Conservation (phyloP, 345 rosid genomes). For the Streptanthus diversifolius region DNA sequence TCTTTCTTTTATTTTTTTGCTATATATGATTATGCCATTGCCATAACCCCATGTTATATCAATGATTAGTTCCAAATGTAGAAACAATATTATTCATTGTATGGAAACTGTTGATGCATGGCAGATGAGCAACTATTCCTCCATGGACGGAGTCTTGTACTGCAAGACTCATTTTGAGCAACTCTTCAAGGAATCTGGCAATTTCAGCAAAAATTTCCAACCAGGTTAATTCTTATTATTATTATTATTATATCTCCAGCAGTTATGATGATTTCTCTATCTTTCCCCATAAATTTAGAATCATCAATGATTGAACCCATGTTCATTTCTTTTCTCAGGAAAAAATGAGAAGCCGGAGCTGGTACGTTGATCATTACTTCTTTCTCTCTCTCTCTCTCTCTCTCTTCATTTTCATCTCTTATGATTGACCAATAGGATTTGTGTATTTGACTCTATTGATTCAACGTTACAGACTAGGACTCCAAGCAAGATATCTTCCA, state of each 20-base stretch:
- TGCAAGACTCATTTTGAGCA: constrained; percentile 98
- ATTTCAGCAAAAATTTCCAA: constrained; percentile 94
- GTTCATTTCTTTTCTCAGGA: constrained; percentile 29
- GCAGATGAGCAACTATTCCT: constrained; percentile 97
- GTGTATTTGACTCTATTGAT: constrained; percentile 3
- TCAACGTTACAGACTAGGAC: constrained; percentile 49
- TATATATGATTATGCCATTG: background rate
- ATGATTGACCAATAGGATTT: background rate
- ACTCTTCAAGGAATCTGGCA: constrained; percentile 97
- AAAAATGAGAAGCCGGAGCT: constrained; percentile 57
- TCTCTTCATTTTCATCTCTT: background rate
- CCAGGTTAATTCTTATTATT: constrained; percentile 37
- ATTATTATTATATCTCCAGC: background rate
- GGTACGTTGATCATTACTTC: constrained; percentile 42
- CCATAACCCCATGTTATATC: background rate
- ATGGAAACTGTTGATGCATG: constrained; percentile 2
- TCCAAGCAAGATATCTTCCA: constrained; percentile 78
- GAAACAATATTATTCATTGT: background rate
- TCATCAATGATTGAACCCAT: background rate
- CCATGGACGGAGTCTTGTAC: constrained; percentile 96
- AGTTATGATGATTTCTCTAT: background rate
- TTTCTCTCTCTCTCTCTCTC: background rate
- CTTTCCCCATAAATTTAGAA: background rate
- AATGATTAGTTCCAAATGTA: background rate
- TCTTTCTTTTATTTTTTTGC: background rate